phyloP scores from a whole-genome alignment of 352 stramenopile genomes.

The Globisporangium canariense region DNA sequence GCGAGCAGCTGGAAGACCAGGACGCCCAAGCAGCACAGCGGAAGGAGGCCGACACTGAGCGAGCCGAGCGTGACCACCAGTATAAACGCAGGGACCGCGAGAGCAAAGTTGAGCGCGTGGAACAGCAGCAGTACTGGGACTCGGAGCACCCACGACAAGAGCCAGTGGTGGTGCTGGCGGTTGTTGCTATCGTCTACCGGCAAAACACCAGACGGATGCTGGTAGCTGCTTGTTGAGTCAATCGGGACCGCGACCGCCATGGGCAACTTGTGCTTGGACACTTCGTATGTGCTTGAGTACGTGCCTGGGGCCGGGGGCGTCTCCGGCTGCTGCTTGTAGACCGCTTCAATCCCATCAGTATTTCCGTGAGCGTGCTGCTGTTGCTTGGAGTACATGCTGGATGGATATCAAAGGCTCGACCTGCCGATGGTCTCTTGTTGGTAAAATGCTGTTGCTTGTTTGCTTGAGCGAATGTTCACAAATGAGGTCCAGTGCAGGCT shows the following conservation, averaged over 20 bases:
- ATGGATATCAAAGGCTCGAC: too few relatives aligned
- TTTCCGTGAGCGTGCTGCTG: too few relatives aligned
- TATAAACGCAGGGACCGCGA: constrained; percentile 22
- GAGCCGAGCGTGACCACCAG: constrained; percentile 25
- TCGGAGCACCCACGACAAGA: background rate
- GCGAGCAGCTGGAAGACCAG: constrained; percentile 29
- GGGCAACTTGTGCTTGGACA: background rate
- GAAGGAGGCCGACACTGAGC: constrained; percentile 24
- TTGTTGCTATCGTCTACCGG: too few relatives aligned
- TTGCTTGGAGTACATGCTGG: too few relatives aligned
- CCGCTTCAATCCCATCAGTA: too few relatives aligned
- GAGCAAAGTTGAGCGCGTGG: constrained; percentile 22
- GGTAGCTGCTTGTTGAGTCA: background rate
- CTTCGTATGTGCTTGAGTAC: background rate
- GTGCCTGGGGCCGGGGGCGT: too few relatives aligned
- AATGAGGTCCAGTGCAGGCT: too few relatives aligned
- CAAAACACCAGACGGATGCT: background rate
- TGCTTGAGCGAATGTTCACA: too few relatives aligned
- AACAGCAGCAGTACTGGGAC: constrained; percentile 20
- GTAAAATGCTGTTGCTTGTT: too few relatives aligned
- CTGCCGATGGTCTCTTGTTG: too few relatives aligned
- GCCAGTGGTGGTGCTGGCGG: background rate
- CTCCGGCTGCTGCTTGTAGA: background rate
- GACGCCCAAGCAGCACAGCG: constrained; percentile 23
- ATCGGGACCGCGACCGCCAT: background rate